A percentile compares a stretch with the other conserved stretches of the same genome.
These are phyloP conservation scores for Astrothelium subdiscretum DNA, from an alignment of 495 filamentous ascomycete species.

Conservation along the genomic window DNA sequence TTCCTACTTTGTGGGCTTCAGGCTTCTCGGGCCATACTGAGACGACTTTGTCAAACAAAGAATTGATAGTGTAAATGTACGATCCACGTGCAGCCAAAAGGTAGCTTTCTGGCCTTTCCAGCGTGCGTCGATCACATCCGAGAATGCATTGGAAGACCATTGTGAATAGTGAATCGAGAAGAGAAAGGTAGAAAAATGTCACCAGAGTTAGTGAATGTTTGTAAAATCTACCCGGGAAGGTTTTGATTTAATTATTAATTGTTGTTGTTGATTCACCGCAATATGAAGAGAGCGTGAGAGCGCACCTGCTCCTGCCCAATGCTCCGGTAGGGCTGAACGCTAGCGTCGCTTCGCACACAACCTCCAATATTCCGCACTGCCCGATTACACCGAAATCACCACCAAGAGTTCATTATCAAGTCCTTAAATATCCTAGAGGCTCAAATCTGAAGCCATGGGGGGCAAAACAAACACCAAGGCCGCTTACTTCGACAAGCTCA, in stretches of 20 bases:
- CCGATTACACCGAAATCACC: slow-evolving; percentile 3
- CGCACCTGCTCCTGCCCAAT: background rate
- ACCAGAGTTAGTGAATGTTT: background rate
- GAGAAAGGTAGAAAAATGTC: background rate
- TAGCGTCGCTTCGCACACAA: slow-evolving; percentile 2
- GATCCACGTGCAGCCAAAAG: slow-evolving; percentile 12
- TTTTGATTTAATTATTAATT: background rate
- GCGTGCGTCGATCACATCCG: background rate
- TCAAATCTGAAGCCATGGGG: slow-evolving; percentile 80
- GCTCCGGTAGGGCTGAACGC: background rate
- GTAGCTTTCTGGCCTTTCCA: background rate
- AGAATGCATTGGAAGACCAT: background rate
- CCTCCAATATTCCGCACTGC: background rate
- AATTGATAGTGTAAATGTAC: slow-evolving; percentile 2
- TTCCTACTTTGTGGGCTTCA: background rate
- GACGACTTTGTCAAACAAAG: background rate
- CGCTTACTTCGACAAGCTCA: slow-evolving; percentile 99
- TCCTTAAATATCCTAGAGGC: slow-evolving; percentile 27
- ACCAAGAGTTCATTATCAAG: slow-evolving; percentile 11
- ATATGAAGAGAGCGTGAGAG: too few species aligned
- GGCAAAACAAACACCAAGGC: slow-evolving; percentile 90
- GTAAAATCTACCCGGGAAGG: background rate
- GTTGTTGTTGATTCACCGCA: too few species aligned
- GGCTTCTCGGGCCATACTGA: slow-evolving; percentile 8
- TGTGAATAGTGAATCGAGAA: background rate